These are phyloP conservation scores for Plenodomus lindquistii DNA, from an alignment of 2,329 filamentous ascomycete genomes.

Conservation along the genomic window DNA sequence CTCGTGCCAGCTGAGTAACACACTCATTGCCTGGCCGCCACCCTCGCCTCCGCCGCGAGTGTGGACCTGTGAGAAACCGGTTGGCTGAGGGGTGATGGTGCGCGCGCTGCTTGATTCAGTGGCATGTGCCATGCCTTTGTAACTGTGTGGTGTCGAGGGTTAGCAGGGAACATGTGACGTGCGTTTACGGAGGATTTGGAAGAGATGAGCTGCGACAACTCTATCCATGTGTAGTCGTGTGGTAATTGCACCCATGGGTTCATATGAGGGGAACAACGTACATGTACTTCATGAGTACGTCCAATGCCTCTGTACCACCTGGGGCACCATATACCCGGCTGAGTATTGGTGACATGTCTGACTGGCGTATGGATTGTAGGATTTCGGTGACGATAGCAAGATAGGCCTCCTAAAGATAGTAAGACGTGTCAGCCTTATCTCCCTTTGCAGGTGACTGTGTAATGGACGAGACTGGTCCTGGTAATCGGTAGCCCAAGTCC, in stretches of 20 bases:
- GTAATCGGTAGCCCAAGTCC: constrained; percentile 29
- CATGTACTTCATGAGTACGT: constrained; percentile 98
- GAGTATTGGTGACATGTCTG: constrained; percentile 90
- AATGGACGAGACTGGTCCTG: constrained; percentile 18
- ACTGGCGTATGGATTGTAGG: constrained; percentile 91
- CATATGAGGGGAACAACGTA: constrained; percentile 54
- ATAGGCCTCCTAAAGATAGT: constrained; percentile 71
- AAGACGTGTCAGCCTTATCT: constrained; percentile 33
- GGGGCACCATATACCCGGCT: constrained; percentile 77
- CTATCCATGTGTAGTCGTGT: constrained; percentile 7
- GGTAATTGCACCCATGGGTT: background rate
- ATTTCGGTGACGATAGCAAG: constrained; percentile 89
- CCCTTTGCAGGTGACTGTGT: constrained; percentile 24
- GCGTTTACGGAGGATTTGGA: background rate
- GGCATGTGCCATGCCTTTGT: constrained; percentile 79
- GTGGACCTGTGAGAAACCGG: constrained; percentile 84
- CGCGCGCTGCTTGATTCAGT: constrained; percentile 34
- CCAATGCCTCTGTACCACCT: constrained; percentile 81
- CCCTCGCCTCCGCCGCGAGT: constrained; percentile 64
- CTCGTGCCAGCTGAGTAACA: constrained; percentile 97
- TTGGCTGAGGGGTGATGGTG: constrained; percentile 71
- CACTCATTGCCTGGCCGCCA: constrained; percentile 89
- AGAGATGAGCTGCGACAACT: background rate
- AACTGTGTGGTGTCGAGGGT: constrained; percentile 55
- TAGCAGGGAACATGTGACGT: constrained; percentile 14